Evolutionary conservation across 78 protist genomes (phyloP).

Genomic region (Thecamonas trahens): DNA sequence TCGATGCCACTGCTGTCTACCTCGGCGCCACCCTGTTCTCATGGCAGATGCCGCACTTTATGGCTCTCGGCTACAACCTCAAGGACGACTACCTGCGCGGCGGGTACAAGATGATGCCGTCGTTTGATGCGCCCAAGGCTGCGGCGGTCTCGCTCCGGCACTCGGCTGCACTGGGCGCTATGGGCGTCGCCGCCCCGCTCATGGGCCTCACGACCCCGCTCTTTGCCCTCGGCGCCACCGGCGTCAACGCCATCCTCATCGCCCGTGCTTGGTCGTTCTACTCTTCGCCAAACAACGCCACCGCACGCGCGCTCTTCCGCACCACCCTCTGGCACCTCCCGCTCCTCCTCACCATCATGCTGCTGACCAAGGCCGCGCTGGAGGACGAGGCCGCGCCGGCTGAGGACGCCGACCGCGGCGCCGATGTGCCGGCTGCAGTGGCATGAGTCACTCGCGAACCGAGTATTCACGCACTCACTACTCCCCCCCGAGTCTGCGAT

Average conservation of each 20-base stretch:
- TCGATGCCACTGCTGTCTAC: conserved; percentile 6
- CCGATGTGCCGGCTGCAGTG: too few species aligned
- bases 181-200: background rate
- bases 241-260: background rate
- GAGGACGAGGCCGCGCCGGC: background rate
- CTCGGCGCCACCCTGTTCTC: conserved; percentile 50
- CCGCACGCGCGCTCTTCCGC: conserved; percentile 37
- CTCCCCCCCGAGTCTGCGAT: too few species aligned
- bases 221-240: conserved; percentile 8
- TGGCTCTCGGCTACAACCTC: conserved; percentile 66
- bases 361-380: conserved; percentile 25
- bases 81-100: conserved; percentile 31
- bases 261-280: conserved; percentile 8
- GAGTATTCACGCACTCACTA: too few species aligned
- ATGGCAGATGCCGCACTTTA: conserved; percentile 93
- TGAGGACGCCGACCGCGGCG: background rate
- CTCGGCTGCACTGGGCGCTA: too few species aligned
- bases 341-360: conserved; percentile 15
- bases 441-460: too few species aligned
- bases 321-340: conserved; percentile 30
- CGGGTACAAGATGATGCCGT: conserved; percentile 35
- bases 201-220: background rate
- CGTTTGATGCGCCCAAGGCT: background rate
- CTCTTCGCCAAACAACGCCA: background rate
- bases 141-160: too few species aligned